Base-by-base conservation (phyloP, 2,329 filamentous ascomycete species). In the Ascochyta fabae region DNA sequence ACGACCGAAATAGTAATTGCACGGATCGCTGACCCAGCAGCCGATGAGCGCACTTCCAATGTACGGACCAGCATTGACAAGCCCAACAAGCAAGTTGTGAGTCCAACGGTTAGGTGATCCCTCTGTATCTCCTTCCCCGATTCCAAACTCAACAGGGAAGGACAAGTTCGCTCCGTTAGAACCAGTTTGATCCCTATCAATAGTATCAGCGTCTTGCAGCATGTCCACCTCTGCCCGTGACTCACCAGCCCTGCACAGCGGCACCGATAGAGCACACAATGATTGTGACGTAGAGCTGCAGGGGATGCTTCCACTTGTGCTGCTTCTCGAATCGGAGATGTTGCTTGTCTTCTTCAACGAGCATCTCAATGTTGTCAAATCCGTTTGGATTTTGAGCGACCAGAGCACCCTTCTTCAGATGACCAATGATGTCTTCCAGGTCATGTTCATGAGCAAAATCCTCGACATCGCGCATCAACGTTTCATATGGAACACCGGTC, bases 341-440 rank as follows among this genome's bases (percentile, higher is more conserved):
- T 9, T 81, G 75, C 53, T 86, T 83, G 64, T 89, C 87, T 2
- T 79, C 77, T n/a, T 86, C 81, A 52, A 80, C 77, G 2, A 92
- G 80, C 12, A 83, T 81, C 48, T 84, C 77, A 46, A 91, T 81
- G 16, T 81, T 77, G 51, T 90, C 86, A 69, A 81, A 89, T 26
- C 80, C 79, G 16, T 77, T 76, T 0, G 88, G 88, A 63, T 87
- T 84, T 72, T 90, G 88, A 1, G 90, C 90, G 13, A 92, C 83
- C 10, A 92, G 78, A 2, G 89, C 90, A 24, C 60, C 61, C 34
- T 61, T 63, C 53, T 84, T 80, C 39, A 91, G 47, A 34, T 58
- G 55, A 13, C 42, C 41, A 22, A 58, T 24, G 19, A 59, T 56
- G 16, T 56, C 56, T 27, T 77, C 73, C 3, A 92, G 78, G 24